Evolutionary conservation across 2,329 filamentous ascomycete species (phyloP).

Genomic region (Nothophoma quercina): DNA sequence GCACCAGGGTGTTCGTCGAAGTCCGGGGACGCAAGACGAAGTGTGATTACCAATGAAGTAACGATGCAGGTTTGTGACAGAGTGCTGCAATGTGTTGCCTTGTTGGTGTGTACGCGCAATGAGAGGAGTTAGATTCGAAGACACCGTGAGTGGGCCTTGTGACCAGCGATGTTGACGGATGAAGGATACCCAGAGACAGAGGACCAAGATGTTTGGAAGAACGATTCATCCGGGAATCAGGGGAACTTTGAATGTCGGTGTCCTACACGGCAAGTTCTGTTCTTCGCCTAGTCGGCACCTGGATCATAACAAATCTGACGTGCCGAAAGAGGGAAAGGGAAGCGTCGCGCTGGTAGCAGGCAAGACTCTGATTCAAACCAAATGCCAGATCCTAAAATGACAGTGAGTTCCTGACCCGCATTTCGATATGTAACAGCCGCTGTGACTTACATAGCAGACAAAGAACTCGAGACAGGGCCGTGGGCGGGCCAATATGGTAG

Average conservation of each 20-base stretch:
- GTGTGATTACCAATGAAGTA: conserved; percentile 25
- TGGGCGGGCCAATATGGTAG: conserved; percentile 35
- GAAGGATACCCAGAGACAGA: conserved; percentile 43
- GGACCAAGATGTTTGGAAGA: conserved; percentile 41
- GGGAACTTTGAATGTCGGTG: conserved; percentile 46
- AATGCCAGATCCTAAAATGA: conserved; percentile 46
- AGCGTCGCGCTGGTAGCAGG: conserved; percentile 35
- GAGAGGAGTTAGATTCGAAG: conserved; percentile 30
- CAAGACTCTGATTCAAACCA: conserved; percentile 47
- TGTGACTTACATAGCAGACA: conserved; percentile 48
- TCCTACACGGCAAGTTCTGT: conserved; percentile 37
- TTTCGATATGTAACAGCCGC: conserved; percentile 40
- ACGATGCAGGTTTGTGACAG: conserved; percentile 29
- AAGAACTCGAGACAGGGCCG: conserved; percentile 44
- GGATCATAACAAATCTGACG: conserved; percentile 38
- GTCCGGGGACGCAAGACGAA: conserved; percentile 20
- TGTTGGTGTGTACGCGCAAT: conserved; percentile 25
- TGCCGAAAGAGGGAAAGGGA: conserved; percentile 43
- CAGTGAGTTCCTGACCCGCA: conserved; percentile 44
- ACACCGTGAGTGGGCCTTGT: conserved; percentile 39
- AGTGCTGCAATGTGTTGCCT: conserved; percentile 34
- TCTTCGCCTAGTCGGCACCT: conserved; percentile 35
- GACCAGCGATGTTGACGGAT: conserved; percentile 37
- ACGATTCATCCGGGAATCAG: conserved; percentile 50
- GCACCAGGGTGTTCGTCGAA: conserved; percentile 9